Evolutionary conservation across 208 protist species (phyloP).

Genomic region (Leishmania amazonensis): DNA sequence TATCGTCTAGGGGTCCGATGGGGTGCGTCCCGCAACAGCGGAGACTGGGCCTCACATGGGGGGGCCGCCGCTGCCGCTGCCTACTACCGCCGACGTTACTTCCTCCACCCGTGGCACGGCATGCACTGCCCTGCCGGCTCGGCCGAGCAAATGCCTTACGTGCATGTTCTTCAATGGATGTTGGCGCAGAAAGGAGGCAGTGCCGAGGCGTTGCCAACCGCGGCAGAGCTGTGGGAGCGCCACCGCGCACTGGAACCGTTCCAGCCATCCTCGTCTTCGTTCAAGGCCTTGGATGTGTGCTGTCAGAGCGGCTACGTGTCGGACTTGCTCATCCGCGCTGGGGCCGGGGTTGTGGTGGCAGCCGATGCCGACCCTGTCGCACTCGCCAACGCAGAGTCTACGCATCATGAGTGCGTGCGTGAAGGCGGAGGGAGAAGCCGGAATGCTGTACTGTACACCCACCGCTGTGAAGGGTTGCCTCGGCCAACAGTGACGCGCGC

Average conservation of each 20-base stretch:
- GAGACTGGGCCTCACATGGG: background rate
- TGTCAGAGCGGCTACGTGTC: conserved; percentile 71
- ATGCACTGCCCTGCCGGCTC: conserved; percentile 64
- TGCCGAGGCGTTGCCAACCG: background rate
- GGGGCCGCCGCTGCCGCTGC: conserved; percentile 11
- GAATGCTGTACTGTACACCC: conserved; percentile 17
- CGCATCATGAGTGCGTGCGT: conserved; percentile 58
- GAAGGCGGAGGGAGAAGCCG: conserved; percentile 32
- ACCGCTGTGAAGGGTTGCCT: conserved; percentile 31
- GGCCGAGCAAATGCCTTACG: conserved; percentile 74
- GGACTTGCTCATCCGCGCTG: conserved; percentile 71
- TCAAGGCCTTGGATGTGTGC: conserved; percentile 73
- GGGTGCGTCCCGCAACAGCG: conserved; percentile 37
- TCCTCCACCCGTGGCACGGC: conserved; percentile 72
- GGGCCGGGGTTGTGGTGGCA: conserved; percentile 50
- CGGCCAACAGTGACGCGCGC: background rate
- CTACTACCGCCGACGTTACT: conserved; percentile 50
- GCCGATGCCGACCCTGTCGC: conserved; percentile 41
- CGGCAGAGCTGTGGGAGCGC: conserved; percentile 37
- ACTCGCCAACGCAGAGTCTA: conserved; percentile 66
- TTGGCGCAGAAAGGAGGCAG: conserved; percentile 2
- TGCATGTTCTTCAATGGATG: conserved; percentile 85
- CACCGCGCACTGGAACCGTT: conserved; percentile 54
- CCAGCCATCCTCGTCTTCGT: conserved; percentile 23
- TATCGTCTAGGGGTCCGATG: conserved; percentile 85